Conservation (phyloP, 805 yeast species). For the Teunomyces kruisii region DNA sequence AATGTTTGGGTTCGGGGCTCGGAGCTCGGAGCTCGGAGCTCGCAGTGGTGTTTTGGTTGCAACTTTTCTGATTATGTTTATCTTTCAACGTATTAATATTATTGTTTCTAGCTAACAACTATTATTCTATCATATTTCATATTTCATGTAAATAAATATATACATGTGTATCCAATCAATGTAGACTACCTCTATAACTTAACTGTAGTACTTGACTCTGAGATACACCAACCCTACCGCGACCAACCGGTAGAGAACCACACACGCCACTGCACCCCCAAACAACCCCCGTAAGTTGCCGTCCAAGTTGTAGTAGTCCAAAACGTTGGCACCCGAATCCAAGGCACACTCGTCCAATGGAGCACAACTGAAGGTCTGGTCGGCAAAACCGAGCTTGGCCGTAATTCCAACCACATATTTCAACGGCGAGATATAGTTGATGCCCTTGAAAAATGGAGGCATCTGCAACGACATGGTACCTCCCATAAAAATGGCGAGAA, state of each 20-base stretch:
- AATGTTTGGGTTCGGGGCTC: background rate
- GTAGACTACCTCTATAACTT: no score
- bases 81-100: background rate
- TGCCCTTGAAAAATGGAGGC: conserved; percentile 64
- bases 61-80: background rate
- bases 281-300: conserved; percentile 34
- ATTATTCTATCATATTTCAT: background rate
- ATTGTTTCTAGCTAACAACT: no score
- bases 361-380: conserved; percentile 52
- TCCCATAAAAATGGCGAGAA: conserved; percentile 78
- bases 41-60: background rate
- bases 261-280: conserved; percentile 38
- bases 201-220: conserved; percentile 12
- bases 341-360: conserved; percentile 45
- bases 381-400: conserved; percentile 57
- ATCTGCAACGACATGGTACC: conserved; percentile 81
- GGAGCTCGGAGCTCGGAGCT: no score
- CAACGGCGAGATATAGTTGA: conserved; percentile 76
- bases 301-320: conserved; percentile 49
- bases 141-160: no score
- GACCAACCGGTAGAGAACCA: conserved; percentile 41
- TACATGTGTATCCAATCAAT: no score
- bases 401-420: conserved; percentile 68
- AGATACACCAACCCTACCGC: conserved; percentile 22
- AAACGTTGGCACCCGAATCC: conserved; percentile 54